phyloP scores from a whole-genome alignment of 1,139 yeast species.

The Hyphopichia wangnamkhiaoensis region DNA sequence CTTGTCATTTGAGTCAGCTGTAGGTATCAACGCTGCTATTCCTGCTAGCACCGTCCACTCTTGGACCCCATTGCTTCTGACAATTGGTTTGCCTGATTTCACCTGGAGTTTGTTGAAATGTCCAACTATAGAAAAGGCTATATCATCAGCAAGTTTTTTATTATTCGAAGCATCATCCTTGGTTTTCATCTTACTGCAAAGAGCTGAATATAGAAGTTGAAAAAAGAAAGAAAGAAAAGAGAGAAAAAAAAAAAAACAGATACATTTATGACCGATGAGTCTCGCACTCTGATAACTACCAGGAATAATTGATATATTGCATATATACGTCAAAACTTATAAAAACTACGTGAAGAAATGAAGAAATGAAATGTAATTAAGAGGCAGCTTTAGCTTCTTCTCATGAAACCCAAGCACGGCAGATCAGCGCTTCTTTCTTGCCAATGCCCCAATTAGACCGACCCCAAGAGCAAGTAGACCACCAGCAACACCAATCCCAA shows the following conservation, averaged over 20 bases:
- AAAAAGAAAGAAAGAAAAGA: no score
- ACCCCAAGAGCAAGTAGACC: constrained; percentile 84
- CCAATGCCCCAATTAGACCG: constrained; percentile 60
- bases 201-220: not conserved
- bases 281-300: no score
- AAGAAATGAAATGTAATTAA: not conserved
- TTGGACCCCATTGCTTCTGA: constrained; percentile 58
- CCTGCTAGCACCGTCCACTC: constrained; percentile 92
- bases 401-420: not conserved
- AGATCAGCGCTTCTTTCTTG: constrained; percentile 38
- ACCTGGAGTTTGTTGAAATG: constrained; percentile 17
- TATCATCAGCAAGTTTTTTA: constrained; percentile 13
- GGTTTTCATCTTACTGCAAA: not conserved
- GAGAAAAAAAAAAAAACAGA: no score
- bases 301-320: no score
- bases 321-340: no score
- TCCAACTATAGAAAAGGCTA: constrained; percentile 17
- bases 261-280: no score
- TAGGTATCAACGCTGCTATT: constrained; percentile 48
- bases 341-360: no score
- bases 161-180: not conserved
- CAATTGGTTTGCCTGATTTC: constrained; percentile 55
- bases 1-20: constrained; percentile 11
- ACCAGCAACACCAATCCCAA: constrained; percentile 85
- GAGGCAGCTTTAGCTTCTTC: not conserved